Evolutionary conservation across 805 yeast species (phyloP), one percentile per base, ranked within the genome.

Genomic region (Cyberlindnera petersonii): DNA sequence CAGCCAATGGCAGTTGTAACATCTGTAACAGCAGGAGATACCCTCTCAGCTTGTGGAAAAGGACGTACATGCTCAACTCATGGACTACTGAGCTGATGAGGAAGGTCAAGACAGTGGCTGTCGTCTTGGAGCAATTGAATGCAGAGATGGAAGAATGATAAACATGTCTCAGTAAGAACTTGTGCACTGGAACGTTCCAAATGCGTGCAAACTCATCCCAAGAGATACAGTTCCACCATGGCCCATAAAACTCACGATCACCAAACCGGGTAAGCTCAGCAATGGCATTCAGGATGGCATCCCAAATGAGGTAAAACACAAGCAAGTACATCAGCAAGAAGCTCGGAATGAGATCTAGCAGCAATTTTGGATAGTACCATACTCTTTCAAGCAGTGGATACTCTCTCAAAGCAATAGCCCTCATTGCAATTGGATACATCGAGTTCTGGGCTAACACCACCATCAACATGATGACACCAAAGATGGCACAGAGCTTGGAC

Each of bases 151-250:
- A 78, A 19, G 94, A 80, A 58, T 89, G 96, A 60, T 93, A 94
- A 3, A 93, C 98, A 58, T 94, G 99, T 48, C 98, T 74, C 31
- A 89, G 66, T 43, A 93, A 65, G 50, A 93, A 93, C 54, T 78
- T 75, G 59, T 93, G 96, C 17, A 93, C 98, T 0, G 98, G 96
- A 9, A 76, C 74, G 59, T 93, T 93, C 98, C 99, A 94, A 46
- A 84, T 79, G 48, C 97, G 71, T 9, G 96, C 82, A 60, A 86
- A 93, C 57, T 89, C 89, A 41, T 85, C 85, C 96, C 97, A 93
- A 29, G 86, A 83, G 15, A 82, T 77, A 45, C 94, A 85, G 52
- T 89, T 86, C 98, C 99, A 93, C 98, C 98, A 94, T 31, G 87
- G 85, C 4, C 95, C 91, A 57, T 94, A 93, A 61, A 93, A 93